Conservation (phyloP, 176 grass and related monocot species). For the Musa beccarii region DNA sequence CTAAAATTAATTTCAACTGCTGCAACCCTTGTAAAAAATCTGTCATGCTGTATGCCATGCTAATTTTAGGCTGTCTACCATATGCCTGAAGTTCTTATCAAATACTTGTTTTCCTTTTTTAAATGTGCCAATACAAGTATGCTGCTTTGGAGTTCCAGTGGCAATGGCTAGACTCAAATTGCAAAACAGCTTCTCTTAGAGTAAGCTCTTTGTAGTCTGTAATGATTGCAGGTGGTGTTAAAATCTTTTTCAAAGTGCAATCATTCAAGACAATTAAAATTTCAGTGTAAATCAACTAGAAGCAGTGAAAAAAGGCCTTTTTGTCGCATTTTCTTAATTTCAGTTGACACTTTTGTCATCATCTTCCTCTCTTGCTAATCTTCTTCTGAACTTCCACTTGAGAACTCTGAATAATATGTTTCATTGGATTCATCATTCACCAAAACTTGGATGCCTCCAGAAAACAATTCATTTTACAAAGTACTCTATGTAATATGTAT, state of each 20-base stretch:
- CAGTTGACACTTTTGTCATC: background rate
- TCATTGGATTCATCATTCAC: background rate
- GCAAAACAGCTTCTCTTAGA: background rate
- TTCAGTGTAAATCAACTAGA: background rate
- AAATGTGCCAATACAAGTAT: background rate
- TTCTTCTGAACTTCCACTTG: background rate
- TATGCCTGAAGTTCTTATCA: background rate
- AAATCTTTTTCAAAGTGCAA: background rate
- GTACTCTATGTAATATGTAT: background rate
- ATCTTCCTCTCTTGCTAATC: background rate
- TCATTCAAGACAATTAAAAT: background rate
- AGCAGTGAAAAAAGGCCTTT: background rate
- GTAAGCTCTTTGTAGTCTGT: background rate
- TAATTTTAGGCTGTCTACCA: background rate
- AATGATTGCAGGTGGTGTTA: background rate
- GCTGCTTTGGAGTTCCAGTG: background rate
- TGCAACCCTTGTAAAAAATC: background rate
- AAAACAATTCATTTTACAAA: background rate
- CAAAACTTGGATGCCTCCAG: background rate
- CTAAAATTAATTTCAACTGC: background rate
- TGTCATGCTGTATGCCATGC: background rate
- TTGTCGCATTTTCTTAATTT: background rate
- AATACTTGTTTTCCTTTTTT: background rate
- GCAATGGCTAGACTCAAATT: background rate
- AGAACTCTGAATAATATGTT: background rate